These are phyloP conservation scores for Gymnopilus dilepis DNA, from an alignment of 768 basidiomycete species.

Conservation along the genomic window DNA sequence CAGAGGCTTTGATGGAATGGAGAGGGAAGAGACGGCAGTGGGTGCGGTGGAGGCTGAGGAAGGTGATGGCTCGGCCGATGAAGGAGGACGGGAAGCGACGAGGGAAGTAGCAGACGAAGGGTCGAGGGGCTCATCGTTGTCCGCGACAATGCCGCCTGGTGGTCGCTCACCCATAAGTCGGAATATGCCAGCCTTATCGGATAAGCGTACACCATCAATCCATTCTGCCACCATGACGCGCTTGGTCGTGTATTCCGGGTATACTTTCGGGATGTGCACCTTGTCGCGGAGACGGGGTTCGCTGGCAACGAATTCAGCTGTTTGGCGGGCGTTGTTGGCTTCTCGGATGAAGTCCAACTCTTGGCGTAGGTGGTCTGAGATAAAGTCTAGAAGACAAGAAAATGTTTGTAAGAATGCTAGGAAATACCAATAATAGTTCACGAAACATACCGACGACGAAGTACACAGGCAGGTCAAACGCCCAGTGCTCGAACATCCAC, in stretches of 20 bases:
- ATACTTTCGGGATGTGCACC: slow-evolving; percentile 82
- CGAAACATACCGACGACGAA: slow-evolving; percentile 77
- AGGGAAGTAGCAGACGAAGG: slow-evolving; percentile 15
- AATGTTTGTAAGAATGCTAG: not conserved
- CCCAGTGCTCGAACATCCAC: slow-evolving; percentile 79
- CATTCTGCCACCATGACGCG: slow-evolving; percentile 86
- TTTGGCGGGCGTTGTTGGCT: slow-evolving; percentile 75
- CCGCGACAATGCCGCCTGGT: slow-evolving; percentile 6
- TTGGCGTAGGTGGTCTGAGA: slow-evolving; percentile 79
- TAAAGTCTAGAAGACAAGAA: slow-evolving; percentile 55
- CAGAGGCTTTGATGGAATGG: slow-evolving; percentile 43
- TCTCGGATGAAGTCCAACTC: slow-evolving; percentile 87
- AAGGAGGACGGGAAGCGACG: slow-evolving; percentile 18
- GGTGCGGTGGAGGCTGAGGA: slow-evolving; percentile 10
- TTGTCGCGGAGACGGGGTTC: slow-evolving; percentile 73
- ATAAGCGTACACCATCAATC: slow-evolving; percentile 79
- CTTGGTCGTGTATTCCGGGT: slow-evolving; percentile 72
- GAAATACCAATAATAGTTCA: slow-evolving; percentile 10
- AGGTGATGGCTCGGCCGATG: not conserved
- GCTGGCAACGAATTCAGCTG: slow-evolving; percentile 66
- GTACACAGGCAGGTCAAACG: slow-evolving; percentile 87
- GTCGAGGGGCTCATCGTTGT: slow-evolving; percentile 9
- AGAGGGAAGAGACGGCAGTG: slow-evolving; percentile 27
- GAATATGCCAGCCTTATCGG: slow-evolving; percentile 62
- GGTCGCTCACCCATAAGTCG: slow-evolving; percentile 60